phyloP scores from a whole-genome alignment of 108 stramenopile species.

The Cylindrotheca closterium region DNA sequence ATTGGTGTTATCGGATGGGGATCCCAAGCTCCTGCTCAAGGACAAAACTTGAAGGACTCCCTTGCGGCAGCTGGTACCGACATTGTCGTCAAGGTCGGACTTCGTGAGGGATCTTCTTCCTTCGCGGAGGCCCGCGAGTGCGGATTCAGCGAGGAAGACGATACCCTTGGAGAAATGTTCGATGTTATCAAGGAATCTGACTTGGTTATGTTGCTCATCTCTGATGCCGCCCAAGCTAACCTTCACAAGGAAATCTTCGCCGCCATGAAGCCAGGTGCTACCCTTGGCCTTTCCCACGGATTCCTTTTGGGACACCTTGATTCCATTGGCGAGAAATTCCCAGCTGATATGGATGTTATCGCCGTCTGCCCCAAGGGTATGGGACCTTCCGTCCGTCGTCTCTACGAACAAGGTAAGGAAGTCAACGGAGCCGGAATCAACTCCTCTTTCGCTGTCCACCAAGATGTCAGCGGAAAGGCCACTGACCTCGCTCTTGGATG shows the following conservation, averaged over 20 bases:
- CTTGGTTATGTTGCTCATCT: slow-evolving; percentile 95
- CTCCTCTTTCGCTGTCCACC: slow-evolving; percentile 96
- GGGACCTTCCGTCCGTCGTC: slow-evolving; percentile 97
- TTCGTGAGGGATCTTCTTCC: slow-evolving; percentile 91
- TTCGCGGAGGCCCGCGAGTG: slow-evolving; percentile 86
- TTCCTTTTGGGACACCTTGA: slow-evolving; percentile 97
- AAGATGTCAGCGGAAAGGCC: slow-evolving; percentile 92
- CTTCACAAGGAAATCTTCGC: slow-evolving; percentile 96
- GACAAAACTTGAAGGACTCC: slow-evolving; percentile 94
- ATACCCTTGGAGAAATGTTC: slow-evolving; percentile 97
- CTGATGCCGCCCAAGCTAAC: slow-evolving; percentile 94
- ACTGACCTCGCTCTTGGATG: slow-evolving; percentile 96
- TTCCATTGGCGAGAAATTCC: slow-evolving; percentile 91
- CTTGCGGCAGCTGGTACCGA: slow-evolving; percentile 79
- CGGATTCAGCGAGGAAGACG: slow-evolving; percentile 89
- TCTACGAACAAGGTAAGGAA: slow-evolving; percentile 98
- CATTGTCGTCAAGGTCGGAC: slow-evolving; percentile 91
- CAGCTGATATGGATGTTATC: slow-evolving; percentile 96
- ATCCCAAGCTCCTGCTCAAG: slow-evolving; percentile 97
- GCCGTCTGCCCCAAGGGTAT: slow-evolving; percentile 99
- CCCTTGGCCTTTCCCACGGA: slow-evolving; percentile 93
- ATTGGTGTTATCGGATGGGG: slow-evolving; percentile 99
- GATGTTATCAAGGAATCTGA: slow-evolving; percentile 90
- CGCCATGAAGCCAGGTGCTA: slow-evolving; percentile 97
- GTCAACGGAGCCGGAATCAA: slow-evolving; percentile 98